Conservation (phyloP, 352 stramenopile genomes). For the Paralagenidium karlingii region DNA sequence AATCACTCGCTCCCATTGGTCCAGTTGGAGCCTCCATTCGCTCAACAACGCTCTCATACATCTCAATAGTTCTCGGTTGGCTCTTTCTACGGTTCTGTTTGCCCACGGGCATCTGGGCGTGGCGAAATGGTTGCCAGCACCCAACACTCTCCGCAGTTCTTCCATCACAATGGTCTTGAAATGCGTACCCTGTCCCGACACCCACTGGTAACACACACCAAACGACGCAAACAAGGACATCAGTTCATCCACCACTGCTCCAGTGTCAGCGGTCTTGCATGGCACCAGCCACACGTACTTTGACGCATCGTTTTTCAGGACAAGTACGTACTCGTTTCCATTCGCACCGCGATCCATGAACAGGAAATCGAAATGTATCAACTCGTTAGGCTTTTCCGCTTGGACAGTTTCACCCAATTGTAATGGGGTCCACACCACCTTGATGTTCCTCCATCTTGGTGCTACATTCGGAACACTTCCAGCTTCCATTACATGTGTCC, state of each 20-base stretch:
- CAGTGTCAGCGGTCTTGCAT: neutral
- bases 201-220: slow-evolving; percentile 4
- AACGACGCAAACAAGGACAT: slow-evolving; percentile 4
- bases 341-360: slow-evolving; percentile 3
- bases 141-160: slow-evolving; percentile 2
- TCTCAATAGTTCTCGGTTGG: slow-evolving; percentile 2
- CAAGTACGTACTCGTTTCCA: slow-evolving; percentile 9
- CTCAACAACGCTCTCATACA: neutral
- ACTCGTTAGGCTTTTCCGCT: slow-evolving; percentile 15
- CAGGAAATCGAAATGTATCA: slow-evolving; percentile 23
- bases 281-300: slow-evolving; percentile 10
- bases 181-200: slow-evolving; percentile 8
- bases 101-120: neutral
- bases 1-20: neutral
- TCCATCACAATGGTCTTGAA: slow-evolving; percentile 8
- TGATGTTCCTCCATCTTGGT: too few relatives aligned
- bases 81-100: slow-evolving; percentile 5
- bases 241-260: neutral
- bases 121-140: slow-evolving; percentile 6
- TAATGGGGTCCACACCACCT: too few relatives aligned
- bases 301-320: slow-evolving; percentile 18
- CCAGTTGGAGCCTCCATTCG: neutral
- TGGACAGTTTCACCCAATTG: slow-evolving; percentile 3
- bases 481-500: too few relatives aligned
- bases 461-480: too few relatives aligned